A percentile compares a stretch with the other conserved stretches of the same genome.
phyloP scores from a whole-genome alignment of 495 filamentous ascomycete genomes.

The Aspergillus ellipticus region DNA sequence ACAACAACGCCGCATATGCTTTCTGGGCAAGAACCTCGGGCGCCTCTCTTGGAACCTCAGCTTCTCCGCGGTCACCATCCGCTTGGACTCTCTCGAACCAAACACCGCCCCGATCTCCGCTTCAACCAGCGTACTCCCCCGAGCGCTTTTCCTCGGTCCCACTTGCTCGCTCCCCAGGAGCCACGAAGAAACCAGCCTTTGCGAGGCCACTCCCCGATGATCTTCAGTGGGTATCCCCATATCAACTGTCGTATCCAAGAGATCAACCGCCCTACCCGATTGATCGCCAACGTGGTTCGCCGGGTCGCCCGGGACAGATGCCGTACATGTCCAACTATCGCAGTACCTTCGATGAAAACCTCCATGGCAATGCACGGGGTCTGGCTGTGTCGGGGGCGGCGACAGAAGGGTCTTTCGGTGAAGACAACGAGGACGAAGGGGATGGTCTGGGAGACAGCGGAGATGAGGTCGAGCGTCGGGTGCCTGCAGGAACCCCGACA shows the following conservation, averaged over 20 bases:
- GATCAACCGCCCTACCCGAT: slow-evolving; percentile 31
- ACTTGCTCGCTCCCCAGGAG: slow-evolving; percentile 26
- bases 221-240: slow-evolving; percentile 42
- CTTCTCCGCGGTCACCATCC: slow-evolving; percentile 35
- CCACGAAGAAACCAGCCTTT: slow-evolving; percentile 24
- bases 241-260: slow-evolving; percentile 31
- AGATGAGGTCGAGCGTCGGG: slow-evolving; percentile 31
- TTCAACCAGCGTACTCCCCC: slow-evolving; percentile 25
- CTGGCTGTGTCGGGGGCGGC: slow-evolving; percentile 18
- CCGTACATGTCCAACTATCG: slow-evolving; percentile 20
- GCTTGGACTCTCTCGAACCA: slow-evolving; percentile 30
- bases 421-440: slow-evolving; percentile 14
- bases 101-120: slow-evolving; percentile 33
- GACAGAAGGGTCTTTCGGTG: slow-evolving; percentile 13
- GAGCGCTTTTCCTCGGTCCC: slow-evolving; percentile 27
- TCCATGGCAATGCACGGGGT: slow-evolving; percentile 13
- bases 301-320: not conserved
- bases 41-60: slow-evolving; percentile 14
- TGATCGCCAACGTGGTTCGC: slow-evolving; percentile 30
- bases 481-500: slow-evolving; percentile 18
- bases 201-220: slow-evolving; percentile 43
- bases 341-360: slow-evolving; percentile 19
- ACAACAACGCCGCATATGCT: slow-evolving; percentile 21
- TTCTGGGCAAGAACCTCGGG: slow-evolving; percentile 22
- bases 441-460: slow-evolving; percentile 23